Percentiles rank a stretch among this genome's conserved stretches.
These are phyloP conservation scores for Austroboletus novae-zelandiae DNA, from an alignment of 1,284 basidiomycete genomes.

Conservation along the genomic window DNA sequence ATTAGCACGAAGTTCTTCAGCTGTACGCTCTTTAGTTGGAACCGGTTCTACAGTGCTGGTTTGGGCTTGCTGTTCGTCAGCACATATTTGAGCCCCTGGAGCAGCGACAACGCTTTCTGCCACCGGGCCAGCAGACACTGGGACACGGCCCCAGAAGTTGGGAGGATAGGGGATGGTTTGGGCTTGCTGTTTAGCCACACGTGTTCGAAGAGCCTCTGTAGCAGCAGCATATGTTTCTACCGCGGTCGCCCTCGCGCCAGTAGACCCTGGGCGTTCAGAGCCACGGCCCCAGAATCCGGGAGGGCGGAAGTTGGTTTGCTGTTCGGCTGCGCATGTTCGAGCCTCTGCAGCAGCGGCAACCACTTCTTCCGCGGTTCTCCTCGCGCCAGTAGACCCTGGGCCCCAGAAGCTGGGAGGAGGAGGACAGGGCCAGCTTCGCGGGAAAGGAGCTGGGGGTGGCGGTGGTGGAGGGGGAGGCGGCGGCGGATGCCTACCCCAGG, in stretches of 20 bases:
- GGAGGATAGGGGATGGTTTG: neutral
- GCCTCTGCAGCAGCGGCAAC: too few species aligned
- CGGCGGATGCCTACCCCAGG: slow-evolving; percentile 11
- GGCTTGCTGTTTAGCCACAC: slow-evolving; percentile 2
- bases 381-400: too few species aligned
- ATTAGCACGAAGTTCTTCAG: slow-evolving; percentile 51
- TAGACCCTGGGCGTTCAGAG: neutral
- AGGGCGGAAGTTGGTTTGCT: neutral
- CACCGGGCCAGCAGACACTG: neutral
- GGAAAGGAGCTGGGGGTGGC: slow-evolving; percentile 10
- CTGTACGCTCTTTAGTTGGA: slow-evolving; percentile 12
- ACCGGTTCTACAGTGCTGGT: slow-evolving; percentile 1
- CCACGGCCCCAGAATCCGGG: slow-evolving; percentile 24
- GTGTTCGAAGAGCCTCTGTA: slow-evolving; percentile 11
- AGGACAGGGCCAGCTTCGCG: slow-evolving; percentile 23
- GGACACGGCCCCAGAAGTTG: neutral
- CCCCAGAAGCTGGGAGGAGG: slow-evolving; percentile 6
- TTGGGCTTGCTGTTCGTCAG: slow-evolving; percentile 2
- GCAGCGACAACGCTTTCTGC: slow-evolving; percentile 16
- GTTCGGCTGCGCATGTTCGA: too few species aligned
- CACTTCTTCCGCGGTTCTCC: too few species aligned
- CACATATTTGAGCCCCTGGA: slow-evolving; percentile 12
- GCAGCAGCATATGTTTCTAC: slow-evolving; percentile 17
- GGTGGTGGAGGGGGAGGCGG: slow-evolving; percentile 21
- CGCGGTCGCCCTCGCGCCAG: neutral